Evolutionary conservation across 139 green algal genomes (phyloP).

Genomic region (Chlamydomonas schloesseri): DNA sequence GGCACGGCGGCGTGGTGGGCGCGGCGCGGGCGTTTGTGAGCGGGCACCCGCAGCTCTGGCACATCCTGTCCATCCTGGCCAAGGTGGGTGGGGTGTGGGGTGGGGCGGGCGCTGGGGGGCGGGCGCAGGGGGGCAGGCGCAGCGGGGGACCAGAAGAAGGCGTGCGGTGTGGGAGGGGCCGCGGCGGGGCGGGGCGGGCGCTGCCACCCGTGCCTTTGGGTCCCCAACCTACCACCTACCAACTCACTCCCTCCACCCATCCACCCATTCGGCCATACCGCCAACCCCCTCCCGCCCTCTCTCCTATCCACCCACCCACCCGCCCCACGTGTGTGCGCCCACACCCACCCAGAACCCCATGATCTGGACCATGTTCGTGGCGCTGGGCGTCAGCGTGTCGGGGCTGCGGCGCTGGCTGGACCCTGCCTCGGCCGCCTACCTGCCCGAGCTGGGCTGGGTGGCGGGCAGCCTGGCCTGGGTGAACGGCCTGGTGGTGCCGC

Average conservation of each 20-base stretch:
- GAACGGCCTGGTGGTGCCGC: conserved; percentile 42
- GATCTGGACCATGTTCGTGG: conserved; percentile 53
- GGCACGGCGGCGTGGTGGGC: conserved; percentile 17
- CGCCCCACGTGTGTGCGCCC: no score
- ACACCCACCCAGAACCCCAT: conserved; percentile 62
- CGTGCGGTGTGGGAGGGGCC: no score
- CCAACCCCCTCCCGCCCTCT: no score
- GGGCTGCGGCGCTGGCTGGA: conserved; percentile 49
- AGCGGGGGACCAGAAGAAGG: no score
- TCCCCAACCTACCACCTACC: background rate
- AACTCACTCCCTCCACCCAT: background rate
- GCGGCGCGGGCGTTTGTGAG: conserved; percentile 6
- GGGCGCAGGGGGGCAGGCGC: background rate
- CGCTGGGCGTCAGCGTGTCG: conserved; percentile 21
- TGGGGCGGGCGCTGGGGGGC: background rate
- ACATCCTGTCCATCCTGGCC: conserved; percentile 15
- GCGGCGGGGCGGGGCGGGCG: background rate
- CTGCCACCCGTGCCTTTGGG: background rate
- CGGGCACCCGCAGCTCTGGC: conserved; percentile 32
- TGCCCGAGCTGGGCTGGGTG: conserved; percentile 41
- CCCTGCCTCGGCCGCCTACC: conserved; percentile 23
- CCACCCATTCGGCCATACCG: no score
- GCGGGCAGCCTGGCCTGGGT: conserved; percentile 11
- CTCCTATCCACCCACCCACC: no score
- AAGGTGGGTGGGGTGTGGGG: background rate